Evolutionary conservation across 148 eudicot species (phyloP), one percentile per base, ranked within the genome.

Genomic region (Nyssa sinensis): DNA sequence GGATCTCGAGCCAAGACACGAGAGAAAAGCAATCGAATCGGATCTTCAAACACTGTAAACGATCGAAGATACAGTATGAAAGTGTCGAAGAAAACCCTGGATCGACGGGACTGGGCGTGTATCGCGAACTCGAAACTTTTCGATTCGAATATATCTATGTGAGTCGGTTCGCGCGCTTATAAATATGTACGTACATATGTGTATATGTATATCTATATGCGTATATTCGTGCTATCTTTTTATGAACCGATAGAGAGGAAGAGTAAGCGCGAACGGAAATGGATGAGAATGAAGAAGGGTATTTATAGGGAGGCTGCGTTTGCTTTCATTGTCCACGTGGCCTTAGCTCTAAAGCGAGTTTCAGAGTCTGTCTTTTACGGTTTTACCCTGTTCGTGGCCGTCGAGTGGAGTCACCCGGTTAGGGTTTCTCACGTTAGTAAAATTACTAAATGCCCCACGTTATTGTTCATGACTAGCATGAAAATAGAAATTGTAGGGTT

Each of bases 1-100:
- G 85, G 92, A 92, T 88, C 94, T 90, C 91, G 92, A 92, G 91
- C 94, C 94, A 90, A 90, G 94, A 88, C 84, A 86, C 87, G 71
- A 75, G 32, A 30, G 29, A 72, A 73, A 23, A 77, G 78, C 84
- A 69, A 73, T 78, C 75, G 53, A 74, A 66, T 77, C 79, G 63
- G 63, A 74, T 73, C 70, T 16, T 23, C 51, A n/a, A 61, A 29
- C 62, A 27, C 49, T 28, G 27, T n/a, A 69, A 53, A 78, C 37
- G 27, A 57, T 12, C 10, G 49, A 14, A 44, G 63, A 47, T 9
- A 41, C 29, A 34, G 10, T 21, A 39, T 39, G 64, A 30, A 11
- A 62, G 35, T 24, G 16, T 25, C 34, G 66, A 23, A 44, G 55
- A 44, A 71, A 78, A 62, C 51, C 31, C 64, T 53, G 66, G 82